phyloP scores from a whole-genome alignment of 2,329 filamentous ascomycete species.

The Aspergillus tubingensis region DNA sequence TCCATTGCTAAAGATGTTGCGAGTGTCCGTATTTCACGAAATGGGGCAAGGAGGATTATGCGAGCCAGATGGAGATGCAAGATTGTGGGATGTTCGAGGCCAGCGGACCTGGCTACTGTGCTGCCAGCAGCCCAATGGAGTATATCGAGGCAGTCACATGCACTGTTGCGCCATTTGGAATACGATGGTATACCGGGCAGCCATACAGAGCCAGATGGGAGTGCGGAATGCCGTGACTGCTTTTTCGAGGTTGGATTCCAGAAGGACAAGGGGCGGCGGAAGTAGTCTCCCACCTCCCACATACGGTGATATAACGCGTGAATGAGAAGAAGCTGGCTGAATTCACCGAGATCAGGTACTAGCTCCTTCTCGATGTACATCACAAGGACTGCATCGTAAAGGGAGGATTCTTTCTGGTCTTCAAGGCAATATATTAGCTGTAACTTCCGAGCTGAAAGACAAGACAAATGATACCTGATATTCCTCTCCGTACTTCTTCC shows the following conservation, averaged over 20 bases:
- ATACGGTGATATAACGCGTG: constrained; percentile 54
- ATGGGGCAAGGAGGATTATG: constrained; percentile 54
- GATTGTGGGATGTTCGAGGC: constrained; percentile 57
- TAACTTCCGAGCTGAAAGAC: neutral
- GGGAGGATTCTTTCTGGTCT: constrained; percentile 35
- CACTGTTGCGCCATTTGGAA: constrained; percentile 49
- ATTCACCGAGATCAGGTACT: constrained; percentile 49
- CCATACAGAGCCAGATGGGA: constrained; percentile 45
- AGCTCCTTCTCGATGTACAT: constrained; percentile 54
- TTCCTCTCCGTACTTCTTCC: constrained; percentile 29
- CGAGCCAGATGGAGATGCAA: constrained; percentile 59
- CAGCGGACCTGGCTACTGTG: constrained; percentile 51
- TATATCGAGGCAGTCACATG: constrained; percentile 53
- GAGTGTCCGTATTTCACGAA: constrained; percentile 49
- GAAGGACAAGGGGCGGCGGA: constrained; percentile 48
- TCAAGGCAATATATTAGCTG: constrained; percentile 3
- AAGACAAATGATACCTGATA: constrained; percentile 20
- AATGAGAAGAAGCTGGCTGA: constrained; percentile 52
- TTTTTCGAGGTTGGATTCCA: constrained; percentile 49
- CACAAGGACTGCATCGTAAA: constrained; percentile 47
- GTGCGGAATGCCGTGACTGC: constrained; percentile 37
- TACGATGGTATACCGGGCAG: constrained; percentile 51
- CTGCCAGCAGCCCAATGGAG: constrained; percentile 61
- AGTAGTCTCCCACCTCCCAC: constrained; percentile 52
- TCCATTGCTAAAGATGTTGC: constrained; percentile 39